These are phyloP conservation scores for Kodamaea plutei DNA, from an alignment of 1,139 yeast genomes.

Conservation along the genomic window DNA sequence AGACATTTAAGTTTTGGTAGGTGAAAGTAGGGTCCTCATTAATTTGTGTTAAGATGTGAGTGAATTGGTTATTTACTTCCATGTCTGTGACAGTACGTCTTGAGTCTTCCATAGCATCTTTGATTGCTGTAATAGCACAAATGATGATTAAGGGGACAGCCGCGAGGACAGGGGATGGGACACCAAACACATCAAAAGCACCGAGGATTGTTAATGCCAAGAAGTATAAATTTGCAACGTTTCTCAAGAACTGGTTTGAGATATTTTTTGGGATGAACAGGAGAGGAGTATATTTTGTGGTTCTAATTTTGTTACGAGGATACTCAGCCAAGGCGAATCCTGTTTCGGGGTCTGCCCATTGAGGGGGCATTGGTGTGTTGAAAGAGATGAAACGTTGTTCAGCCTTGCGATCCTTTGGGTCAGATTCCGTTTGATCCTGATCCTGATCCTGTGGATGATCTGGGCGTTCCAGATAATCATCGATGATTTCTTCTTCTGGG, in stretches of 20 bases:
- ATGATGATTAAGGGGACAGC: constrained; percentile 60
- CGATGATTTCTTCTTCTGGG: constrained; percentile 22
- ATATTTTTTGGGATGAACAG: constrained; percentile 53
- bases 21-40: constrained; percentile 13
- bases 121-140: constrained; percentile 50
- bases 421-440: constrained; percentile 17
- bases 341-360: constrained; percentile 47
- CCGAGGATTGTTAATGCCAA: constrained; percentile 50
- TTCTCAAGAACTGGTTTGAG: constrained; percentile 43
- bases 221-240: constrained; percentile 56
- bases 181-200: constrained; percentile 53
- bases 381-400: constrained; percentile 57
- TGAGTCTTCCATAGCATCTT: constrained; percentile 57
- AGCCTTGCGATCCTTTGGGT: constrained; percentile 38
- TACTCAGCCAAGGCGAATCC: constrained; percentile 30
- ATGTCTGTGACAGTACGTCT: constrained; percentile 50
- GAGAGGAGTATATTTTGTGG: constrained; percentile 58
- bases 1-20: constrained; percentile 40
- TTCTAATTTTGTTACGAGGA: constrained; percentile 54
- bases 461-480: constrained; percentile 14
- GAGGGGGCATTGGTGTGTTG: constrained; percentile 66
- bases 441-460: constrained; percentile 14
- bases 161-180: constrained; percentile 51
- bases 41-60: constrained; percentile 37
- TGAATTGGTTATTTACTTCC: constrained; percentile 50